A percentile compares a stretch with the other conserved stretches of the same genome.
These are phyloP conservation scores for Botrytis hyacinthi DNA, from an alignment of 2,329 filamentous ascomycete species.

Conservation along the genomic window DNA sequence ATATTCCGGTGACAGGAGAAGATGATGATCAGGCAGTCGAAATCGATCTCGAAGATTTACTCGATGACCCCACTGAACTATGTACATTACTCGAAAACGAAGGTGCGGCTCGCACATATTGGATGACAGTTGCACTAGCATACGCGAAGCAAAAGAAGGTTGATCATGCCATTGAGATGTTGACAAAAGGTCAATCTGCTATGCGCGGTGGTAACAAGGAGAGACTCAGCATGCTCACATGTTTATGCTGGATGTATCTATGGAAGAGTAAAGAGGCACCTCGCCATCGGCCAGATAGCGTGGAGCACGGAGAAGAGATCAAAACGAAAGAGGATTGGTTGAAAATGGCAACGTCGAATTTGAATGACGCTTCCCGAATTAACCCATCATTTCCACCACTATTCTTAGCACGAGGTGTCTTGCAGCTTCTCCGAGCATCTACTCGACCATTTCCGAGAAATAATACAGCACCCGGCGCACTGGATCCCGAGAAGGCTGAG, in stretches of 20 bases:
- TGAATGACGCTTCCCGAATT: conserved; percentile 94
- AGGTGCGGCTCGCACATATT: conserved; percentile 83
- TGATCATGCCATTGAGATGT: conserved; percentile 75
- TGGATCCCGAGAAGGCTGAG: conserved; percentile 73
- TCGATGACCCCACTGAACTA: conserved; percentile 91
- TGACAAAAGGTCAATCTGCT: conserved; percentile 62
- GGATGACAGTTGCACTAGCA: conserved; percentile 96
- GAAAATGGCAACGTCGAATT: conserved; percentile 80
- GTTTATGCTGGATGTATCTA: conserved; percentile 69
- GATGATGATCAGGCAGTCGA: conserved; percentile 75
- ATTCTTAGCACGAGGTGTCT: conserved; percentile 84
- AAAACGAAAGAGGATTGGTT: conserved; percentile 94
- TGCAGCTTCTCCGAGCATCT: conserved; percentile 84
- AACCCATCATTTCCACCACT: conserved; percentile 90
- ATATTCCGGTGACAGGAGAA: conserved; percentile 63
- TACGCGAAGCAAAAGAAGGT: conserved; percentile 96
- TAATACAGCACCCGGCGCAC: conserved; percentile 45
- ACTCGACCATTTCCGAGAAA: conserved; percentile 70
- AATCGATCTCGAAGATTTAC: conserved; percentile 84
- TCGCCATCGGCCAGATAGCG: conserved; percentile 62
- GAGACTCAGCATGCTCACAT: conserved; percentile 63
- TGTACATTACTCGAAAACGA: conserved; percentile 96
- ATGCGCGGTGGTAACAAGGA: conserved; percentile 62
- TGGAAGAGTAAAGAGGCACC: conserved; percentile 69
- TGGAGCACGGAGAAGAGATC: conserved; percentile 60